phyloP scores from a whole-genome alignment of 306 rosid genomes.

The Quillaja saponaria region DNA sequence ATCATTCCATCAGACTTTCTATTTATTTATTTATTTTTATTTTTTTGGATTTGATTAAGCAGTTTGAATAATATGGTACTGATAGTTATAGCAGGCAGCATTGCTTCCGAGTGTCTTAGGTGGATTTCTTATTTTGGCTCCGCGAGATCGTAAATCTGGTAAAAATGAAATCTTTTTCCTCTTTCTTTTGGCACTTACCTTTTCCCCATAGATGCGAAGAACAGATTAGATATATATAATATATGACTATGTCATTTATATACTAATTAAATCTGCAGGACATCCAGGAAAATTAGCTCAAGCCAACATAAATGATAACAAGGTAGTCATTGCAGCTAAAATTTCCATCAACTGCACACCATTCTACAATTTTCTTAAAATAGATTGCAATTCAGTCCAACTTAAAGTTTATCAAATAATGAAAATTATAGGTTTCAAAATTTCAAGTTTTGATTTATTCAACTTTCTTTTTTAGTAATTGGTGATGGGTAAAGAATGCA shows the following conservation, averaged over 20 bases:
- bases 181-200: neutral
- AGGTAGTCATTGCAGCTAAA: conserved; percentile 38
- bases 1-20: too few relatives aligned
- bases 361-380: neutral
- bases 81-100: conserved; percentile 49
- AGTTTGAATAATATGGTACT: conserved; percentile 39
- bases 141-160: conserved; percentile 49
- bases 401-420: too few relatives aligned
- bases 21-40: too few relatives aligned
- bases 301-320: conserved; percentile 34
- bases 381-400: neutral
- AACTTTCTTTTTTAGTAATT: too few relatives aligned
- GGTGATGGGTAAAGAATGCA: neutral
- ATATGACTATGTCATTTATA: neutral
- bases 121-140: conserved; percentile 45
- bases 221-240: neutral
- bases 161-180: neutral
- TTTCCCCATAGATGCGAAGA: neutral
- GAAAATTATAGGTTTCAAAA: neutral
- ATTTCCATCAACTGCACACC: neutral
- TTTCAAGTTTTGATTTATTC: neutral
- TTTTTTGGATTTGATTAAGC: conserved; percentile 35
- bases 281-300: conserved; percentile 32
- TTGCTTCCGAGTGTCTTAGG: conserved; percentile 51
- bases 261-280: conserved; percentile 52